A percentile compares a stretch with the other conserved stretches of the same genome.
Evolutionary conservation across 805 yeast species (phyloP).

Genomic region (Cyberlindnera maclurae): DNA sequence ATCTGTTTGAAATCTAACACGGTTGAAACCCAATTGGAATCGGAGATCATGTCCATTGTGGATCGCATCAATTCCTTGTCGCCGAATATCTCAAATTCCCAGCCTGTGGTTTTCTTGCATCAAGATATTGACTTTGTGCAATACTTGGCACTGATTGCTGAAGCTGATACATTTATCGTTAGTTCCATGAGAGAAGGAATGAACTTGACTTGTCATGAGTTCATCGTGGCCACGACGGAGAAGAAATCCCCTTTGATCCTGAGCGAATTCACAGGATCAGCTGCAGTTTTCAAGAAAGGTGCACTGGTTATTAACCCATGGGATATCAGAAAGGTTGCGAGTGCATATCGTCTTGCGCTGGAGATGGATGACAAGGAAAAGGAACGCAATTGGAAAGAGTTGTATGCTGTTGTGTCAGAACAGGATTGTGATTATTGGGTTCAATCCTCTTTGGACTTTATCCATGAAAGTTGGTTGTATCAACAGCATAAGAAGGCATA

Average conservation of each 20-base stretch:
- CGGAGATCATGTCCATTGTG: conserved; percentile 68
- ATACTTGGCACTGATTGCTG: conserved; percentile 76
- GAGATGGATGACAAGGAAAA: conserved; percentile 59
- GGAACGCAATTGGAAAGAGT: conserved; percentile 49
- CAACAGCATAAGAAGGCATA: conserved; percentile 35
- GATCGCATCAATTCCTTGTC: conserved; percentile 79
- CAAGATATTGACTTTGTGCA: conserved; percentile 88
- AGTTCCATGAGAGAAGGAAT: conserved; percentile 94
- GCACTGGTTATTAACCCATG: conserved; percentile 85
- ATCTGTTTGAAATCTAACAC: conserved; percentile 57
- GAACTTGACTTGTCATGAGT: conserved; percentile 95
- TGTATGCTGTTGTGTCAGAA: conserved; percentile 50
- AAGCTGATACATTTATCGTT: conserved; percentile 83
- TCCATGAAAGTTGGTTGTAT: conserved; percentile 45
- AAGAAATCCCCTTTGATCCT: conserved; percentile 76
- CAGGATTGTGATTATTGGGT: conserved; percentile 81
- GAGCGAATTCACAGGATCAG: conserved; percentile 94
- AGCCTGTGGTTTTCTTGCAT: conserved; percentile 81
- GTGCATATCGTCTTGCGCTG: conserved; percentile 56
- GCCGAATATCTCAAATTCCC: conserved; percentile 61
- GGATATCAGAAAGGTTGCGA: conserved; percentile 64
- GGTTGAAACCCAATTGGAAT: conserved; percentile 55
- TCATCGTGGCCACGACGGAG: conserved; percentile 63
- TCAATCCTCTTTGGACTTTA: conserved; percentile 41
- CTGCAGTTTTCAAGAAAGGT: conserved; percentile 64